Conservation (phyloP, 495 filamentous ascomycete species). For the Glarea lozoyensis region DNA sequence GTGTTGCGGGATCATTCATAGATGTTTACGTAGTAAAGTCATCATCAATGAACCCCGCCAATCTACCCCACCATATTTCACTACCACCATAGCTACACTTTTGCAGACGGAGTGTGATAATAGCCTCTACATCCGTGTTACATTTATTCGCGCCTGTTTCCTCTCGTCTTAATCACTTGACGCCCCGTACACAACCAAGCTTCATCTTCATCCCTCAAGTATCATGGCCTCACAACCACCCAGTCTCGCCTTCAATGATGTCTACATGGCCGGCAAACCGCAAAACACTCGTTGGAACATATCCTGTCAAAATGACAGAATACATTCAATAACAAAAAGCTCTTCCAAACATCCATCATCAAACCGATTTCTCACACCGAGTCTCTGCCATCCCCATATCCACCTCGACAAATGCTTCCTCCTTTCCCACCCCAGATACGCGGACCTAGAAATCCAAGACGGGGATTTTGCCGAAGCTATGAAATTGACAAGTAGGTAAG, state of each 20-base stretch:
- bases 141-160: too few relatives aligned
- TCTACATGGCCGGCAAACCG: conserved; percentile 16
- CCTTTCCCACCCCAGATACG: conserved; percentile 45
- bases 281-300: conserved; percentile 15
- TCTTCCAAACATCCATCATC: neutral
- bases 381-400: conserved; percentile 66
- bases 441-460: conserved; percentile 44
- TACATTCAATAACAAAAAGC: conserved; percentile 9
- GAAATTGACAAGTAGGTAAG: conserved; percentile 35
- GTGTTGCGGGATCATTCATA: too few relatives aligned
- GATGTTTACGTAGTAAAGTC: too few relatives aligned
- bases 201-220: too few relatives aligned
- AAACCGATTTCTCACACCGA: conserved; percentile 37
- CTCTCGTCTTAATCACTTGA: too few relatives aligned
- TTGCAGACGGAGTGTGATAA: too few relatives aligned
- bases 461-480: conserved; percentile 64
- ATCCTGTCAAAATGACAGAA: conserved; percentile 10
- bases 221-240: too few relatives aligned
- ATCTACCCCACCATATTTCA: too few relatives aligned
- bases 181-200: too few relatives aligned
- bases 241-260: conserved; percentile 8
- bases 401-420: conserved; percentile 72
- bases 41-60: too few relatives aligned
- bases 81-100: too few relatives aligned
- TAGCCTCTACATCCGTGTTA: too few relatives aligned